phyloP scores from a whole-genome alignment of 139 green algal genomes.

The Coelastrella sp. region DNA sequence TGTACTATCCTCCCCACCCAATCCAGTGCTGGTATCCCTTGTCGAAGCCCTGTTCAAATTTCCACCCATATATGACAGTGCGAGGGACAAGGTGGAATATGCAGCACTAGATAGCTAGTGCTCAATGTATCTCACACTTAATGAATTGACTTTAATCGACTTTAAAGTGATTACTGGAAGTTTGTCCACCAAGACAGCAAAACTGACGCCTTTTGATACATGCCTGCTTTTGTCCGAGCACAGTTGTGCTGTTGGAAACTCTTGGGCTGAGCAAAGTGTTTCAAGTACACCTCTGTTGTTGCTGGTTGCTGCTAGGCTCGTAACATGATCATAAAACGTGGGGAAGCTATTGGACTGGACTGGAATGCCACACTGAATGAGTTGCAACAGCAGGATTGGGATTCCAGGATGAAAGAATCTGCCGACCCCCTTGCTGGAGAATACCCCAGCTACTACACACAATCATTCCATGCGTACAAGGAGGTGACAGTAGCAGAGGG shows the following conservation, averaged over 20 bases:
- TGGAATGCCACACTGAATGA: slow-evolving; percentile 68
- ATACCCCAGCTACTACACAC: slow-evolving; percentile 78
- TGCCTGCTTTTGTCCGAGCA: too few species aligned
- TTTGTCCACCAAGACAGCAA: too few species aligned
- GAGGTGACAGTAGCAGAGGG: slow-evolving; percentile 55
- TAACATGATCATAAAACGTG: slow-evolving; percentile 79
- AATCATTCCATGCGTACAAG: slow-evolving; percentile 84
- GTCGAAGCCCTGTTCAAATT: slow-evolving; percentile 81
- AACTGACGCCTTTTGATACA: too few species aligned
- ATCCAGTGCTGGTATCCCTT: slow-evolving; percentile 57
- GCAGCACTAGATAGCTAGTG: not conserved
- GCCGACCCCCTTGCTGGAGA: slow-evolving; percentile 37
- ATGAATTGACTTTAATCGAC: too few species aligned
- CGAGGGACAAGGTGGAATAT: slow-evolving; percentile 40
- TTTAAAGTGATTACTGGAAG: too few species aligned
- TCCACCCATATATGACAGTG: slow-evolving; percentile 72
- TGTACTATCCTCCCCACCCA: slow-evolving; percentile 22
- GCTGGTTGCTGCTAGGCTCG: slow-evolving; percentile 15
- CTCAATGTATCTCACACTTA: too few species aligned
- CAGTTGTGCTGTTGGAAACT: too few species aligned
- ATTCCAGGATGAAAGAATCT: slow-evolving; percentile 53
- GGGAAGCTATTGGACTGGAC: slow-evolving; percentile 77
- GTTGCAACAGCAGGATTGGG: slow-evolving; percentile 74
- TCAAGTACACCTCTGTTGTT: too few species aligned
- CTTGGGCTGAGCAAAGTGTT: too few species aligned